Conservation (phyloP, 2,329 filamentous ascomycete species). For the Alternaria atra region DNA sequence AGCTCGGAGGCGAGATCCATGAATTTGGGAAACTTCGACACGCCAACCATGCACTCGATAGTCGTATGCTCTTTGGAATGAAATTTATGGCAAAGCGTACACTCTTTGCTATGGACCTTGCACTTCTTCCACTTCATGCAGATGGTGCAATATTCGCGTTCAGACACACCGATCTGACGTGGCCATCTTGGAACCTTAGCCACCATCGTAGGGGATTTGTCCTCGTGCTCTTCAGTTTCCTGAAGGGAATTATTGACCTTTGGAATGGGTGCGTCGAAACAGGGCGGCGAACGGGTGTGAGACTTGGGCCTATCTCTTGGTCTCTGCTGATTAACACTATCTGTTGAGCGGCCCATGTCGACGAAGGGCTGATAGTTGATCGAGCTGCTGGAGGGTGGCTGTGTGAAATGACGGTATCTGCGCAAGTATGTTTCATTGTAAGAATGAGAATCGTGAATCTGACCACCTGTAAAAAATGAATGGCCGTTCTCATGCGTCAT, state of each 20-base stretch:
- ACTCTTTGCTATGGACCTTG: background rate
- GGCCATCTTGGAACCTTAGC: background rate
- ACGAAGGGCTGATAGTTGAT: background rate
- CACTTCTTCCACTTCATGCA: background rate
- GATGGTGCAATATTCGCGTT: background rate
- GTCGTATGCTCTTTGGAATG: background rate
- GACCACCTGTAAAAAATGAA: background rate
- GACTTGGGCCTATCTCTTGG: no score
- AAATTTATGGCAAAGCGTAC: background rate
- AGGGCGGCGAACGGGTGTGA: no score
- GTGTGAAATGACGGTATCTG: background rate
- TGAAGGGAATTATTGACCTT: background rate
- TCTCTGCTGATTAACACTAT: background rate
- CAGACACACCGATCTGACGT: background rate
- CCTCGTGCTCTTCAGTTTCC: background rate
- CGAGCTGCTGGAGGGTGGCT: background rate
- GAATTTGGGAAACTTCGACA: slow-evolving; percentile 20
- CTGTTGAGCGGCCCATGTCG: background rate
- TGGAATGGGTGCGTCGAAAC: background rate
- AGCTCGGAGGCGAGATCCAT: slow-evolving; percentile 28
- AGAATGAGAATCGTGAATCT: background rate
- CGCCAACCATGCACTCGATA: background rate
- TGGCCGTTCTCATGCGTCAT: background rate
- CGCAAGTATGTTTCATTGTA: background rate
- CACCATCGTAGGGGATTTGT: background rate